phyloP scores from a whole-genome alignment of 2,329 filamentous ascomycete genomes.

The Dactylellina drechsleri region DNA sequence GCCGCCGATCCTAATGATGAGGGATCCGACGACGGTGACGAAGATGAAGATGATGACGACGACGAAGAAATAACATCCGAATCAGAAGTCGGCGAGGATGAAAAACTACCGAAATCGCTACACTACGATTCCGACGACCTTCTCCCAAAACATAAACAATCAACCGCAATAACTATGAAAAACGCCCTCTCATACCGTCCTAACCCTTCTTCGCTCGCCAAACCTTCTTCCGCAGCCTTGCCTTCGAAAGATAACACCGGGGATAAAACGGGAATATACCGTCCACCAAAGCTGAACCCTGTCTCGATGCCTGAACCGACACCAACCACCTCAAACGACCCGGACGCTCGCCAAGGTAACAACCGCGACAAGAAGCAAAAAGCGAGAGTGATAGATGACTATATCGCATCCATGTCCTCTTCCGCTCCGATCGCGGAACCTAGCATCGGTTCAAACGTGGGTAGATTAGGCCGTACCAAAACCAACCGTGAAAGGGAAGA shows the following conservation, averaged over 20 bases:
- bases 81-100: conserved; percentile 23
- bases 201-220: conserved; percentile 66
- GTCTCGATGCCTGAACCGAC: conserved; percentile 75
- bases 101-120: conserved; percentile 32
- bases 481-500: conserved; percentile 76
- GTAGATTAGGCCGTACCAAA: conserved; percentile 71
- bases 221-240: conserved; percentile 55
- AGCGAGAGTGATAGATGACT: conserved; percentile 90
- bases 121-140: conserved; percentile 57
- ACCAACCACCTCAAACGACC: conserved; percentile 63
- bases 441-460: conserved; percentile 77
- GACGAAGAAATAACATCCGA: conserved; percentile 49
- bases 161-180: conserved; percentile 64
- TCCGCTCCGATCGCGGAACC: conserved; percentile 82
- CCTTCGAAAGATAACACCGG: conserved; percentile 3
- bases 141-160: conserved; percentile 52
- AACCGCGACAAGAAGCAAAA: conserved; percentile 64
- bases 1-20: conserved; percentile 59
- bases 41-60: conserved; percentile 30
- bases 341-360: conserved; percentile 65
- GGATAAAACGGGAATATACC: conserved; percentile 77
- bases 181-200: conserved; percentile 72
- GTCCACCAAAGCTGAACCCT: conserved; percentile 86
- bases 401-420: conserved; percentile 82
- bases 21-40: conserved; percentile 30